Percentiles rank a stretch among this genome's conserved stretches.
Conservation (phyloP, 1,139 yeast genomes). For the Yamadazyma epiphylla region DNA sequence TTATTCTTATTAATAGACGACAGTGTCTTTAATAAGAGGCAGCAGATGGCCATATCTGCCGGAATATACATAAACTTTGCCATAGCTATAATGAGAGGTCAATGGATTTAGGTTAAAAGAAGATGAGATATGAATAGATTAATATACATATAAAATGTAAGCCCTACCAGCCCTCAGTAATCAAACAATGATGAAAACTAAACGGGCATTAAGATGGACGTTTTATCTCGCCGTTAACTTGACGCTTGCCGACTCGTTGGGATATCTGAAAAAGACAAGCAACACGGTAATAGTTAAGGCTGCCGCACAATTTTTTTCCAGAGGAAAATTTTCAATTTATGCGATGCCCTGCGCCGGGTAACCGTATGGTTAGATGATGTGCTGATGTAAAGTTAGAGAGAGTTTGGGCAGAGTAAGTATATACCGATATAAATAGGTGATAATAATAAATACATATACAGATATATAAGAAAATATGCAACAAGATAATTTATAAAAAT, state of each 20-base stretch:
- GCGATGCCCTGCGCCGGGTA: background rate
- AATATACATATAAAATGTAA: slow-evolving; percentile 22
- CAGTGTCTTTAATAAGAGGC: slow-evolving; percentile 52
- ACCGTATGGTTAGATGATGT: too few relatives aligned
- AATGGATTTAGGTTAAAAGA: slow-evolving; percentile 30
- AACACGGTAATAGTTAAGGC: slow-evolving; percentile 56
- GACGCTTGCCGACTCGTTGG: slow-evolving; percentile 57
- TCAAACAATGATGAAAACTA: slow-evolving; percentile 20
- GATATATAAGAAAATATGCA: too few relatives aligned
- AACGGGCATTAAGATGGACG: slow-evolving; percentile 50
- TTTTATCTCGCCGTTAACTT: slow-evolving; percentile 51
- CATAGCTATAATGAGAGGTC: slow-evolving; percentile 52
- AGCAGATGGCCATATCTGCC: slow-evolving; percentile 57
- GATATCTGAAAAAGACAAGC: slow-evolving; percentile 47
- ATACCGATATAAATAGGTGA: too few relatives aligned
- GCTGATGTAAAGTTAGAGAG: too few relatives aligned
- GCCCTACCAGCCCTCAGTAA: slow-evolving; percentile 52
- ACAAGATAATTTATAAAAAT: too few relatives aligned
- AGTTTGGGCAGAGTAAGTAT: too few relatives aligned
- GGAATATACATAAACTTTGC: slow-evolving; percentile 59
- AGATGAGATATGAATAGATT: background rate
- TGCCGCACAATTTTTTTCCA: slow-evolving; percentile 41
- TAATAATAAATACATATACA: too few relatives aligned
- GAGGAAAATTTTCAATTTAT: slow-evolving; percentile 1
- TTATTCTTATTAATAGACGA: slow-evolving; percentile 55